phyloP scores from a whole-genome alignment of 129 eudicot genomes.

The Chrysanthemum lavandulifolium region DNA sequence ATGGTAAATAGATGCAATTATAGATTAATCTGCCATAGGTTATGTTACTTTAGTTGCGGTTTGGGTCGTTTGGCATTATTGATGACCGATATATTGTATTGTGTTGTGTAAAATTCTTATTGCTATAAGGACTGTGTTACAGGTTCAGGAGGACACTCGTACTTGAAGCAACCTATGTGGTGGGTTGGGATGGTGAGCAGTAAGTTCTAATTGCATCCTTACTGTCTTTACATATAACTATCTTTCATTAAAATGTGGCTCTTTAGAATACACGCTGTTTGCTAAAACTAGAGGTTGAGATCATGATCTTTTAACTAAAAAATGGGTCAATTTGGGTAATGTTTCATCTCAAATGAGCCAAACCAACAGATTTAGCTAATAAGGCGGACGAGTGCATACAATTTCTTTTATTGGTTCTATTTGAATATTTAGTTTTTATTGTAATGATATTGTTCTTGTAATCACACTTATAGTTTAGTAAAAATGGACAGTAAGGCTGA shows the following conservation, averaged over 20 bases:
- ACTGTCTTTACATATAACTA: not conserved
- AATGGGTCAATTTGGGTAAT: not conserved
- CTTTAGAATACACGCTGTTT: not conserved
- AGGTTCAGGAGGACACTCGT: conserved; percentile 88
- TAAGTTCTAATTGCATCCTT: conserved; percentile 38
- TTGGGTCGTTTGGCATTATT: too few species aligned
- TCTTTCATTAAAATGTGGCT: not conserved
- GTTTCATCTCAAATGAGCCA: not conserved
- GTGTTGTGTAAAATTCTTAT: not conserved
- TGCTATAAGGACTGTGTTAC: conserved; percentile 21
- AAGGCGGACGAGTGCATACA: not conserved
- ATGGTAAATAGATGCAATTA: too few species aligned
- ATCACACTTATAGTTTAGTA: not conserved
- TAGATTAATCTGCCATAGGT: too few species aligned
- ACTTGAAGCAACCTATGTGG: conserved; percentile 85
- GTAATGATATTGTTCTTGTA: not conserved
- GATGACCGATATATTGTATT: too few species aligned
- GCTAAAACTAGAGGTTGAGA: too few species aligned
- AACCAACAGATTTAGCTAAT: not conserved
- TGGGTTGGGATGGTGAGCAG: conserved; percentile 95
- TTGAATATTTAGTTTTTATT: not conserved
- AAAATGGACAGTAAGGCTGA: not conserved
- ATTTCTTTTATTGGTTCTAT: not conserved
- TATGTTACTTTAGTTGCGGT: too few species aligned
- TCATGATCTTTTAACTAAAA: too few species aligned